Evolutionary conservation across 202 grass and related monocot genomes (phyloP), one percentile per base, ranked within the genome.

Genomic region (Brachypodium distachyon): DNA sequence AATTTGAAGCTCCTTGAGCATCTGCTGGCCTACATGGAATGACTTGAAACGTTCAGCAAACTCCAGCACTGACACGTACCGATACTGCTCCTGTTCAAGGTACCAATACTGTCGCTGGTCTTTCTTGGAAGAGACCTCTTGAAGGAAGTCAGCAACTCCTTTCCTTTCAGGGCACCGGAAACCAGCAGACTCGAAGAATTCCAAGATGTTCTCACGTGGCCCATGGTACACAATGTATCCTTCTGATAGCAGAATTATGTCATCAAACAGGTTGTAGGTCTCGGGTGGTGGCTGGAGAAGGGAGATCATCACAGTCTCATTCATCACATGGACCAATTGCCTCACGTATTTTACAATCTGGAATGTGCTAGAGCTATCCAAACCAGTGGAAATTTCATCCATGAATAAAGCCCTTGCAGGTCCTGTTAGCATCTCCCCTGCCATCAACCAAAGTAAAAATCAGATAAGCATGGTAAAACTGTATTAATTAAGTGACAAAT

Each of bases 351-450:
- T 93, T 12, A 97, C 88, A 78, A 91, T 91, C 80, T 93, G 84
- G 66, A 91, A 97, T 55, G 94, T 97, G 34, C 90, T 97, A 17
- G 88, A 81, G 31, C 94, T 97, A 81, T 97, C 94, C 38, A 97
- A 91, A 4, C 94, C 94, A 22, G 94, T 97, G 21, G 94, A 97
- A 87, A 97, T 97, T 81, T 97, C 94, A 28, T 97, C 94, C 94
- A 97, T 93, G 72, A 97, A 97, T 18, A 97, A 79, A 48, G 94
- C 86, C n/a, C 67, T 87, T 73, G 88, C 88, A 3, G 94, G 94
- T 2, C 94, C 94, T 12, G 86, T 87, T 62, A 97, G 27, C 90
- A 97, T 97, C 79, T 97, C 93, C 13, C 87, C 93, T 97, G 61
- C 5, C 76, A 88, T 21, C n/a, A 60, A 39, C 10, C 38, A 11